Evolutionary conservation across 495 filamentous ascomycete genomes (phyloP).

Genomic region (Acidomyces sp.): DNA sequence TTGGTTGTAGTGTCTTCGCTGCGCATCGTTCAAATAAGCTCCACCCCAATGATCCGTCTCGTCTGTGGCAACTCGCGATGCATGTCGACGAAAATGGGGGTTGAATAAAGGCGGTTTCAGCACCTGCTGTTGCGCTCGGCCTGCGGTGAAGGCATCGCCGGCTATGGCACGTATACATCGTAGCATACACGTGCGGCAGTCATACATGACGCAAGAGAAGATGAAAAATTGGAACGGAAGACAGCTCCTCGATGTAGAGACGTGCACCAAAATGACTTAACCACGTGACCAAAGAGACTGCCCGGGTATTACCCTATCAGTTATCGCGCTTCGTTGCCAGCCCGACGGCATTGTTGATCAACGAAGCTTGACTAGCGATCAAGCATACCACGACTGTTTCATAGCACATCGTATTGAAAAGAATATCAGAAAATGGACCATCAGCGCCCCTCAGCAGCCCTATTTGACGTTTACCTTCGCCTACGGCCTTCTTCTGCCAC

Average conservation of each 20-base stretch:
- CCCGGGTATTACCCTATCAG: too few relatives aligned
- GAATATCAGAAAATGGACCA: conserved; percentile 12
- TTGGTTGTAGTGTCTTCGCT: conserved; percentile 1
- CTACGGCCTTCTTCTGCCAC: conserved; percentile 54
- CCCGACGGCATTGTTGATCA: too few relatives aligned
- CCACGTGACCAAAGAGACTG: too few relatives aligned
- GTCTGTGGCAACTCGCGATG: too few relatives aligned
- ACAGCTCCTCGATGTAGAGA: too few relatives aligned
- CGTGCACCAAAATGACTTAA: too few relatives aligned
- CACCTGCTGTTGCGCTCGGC: neutral
- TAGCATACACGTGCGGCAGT: conserved; percentile 14
- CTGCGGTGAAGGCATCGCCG: neutral
- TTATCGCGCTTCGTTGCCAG: too few relatives aligned
- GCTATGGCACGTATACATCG: conserved; percentile 15
- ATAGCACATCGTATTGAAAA: neutral
- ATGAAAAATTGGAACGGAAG: too few relatives aligned
- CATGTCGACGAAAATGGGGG: too few relatives aligned
- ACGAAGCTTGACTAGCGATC: too few relatives aligned
- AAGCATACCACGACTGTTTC: neutral
- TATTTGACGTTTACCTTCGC: conserved; percentile 89
- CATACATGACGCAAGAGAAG: conserved; percentile 18
- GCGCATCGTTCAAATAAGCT: conserved; percentile 10
- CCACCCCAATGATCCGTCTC: too few relatives aligned
- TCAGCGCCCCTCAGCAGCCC: conserved; percentile 28
- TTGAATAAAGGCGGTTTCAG: too few relatives aligned